Evolutionary conservation across 179 eudicot species (phyloP).

Genomic region (Heliamphora pulchella): DNA sequence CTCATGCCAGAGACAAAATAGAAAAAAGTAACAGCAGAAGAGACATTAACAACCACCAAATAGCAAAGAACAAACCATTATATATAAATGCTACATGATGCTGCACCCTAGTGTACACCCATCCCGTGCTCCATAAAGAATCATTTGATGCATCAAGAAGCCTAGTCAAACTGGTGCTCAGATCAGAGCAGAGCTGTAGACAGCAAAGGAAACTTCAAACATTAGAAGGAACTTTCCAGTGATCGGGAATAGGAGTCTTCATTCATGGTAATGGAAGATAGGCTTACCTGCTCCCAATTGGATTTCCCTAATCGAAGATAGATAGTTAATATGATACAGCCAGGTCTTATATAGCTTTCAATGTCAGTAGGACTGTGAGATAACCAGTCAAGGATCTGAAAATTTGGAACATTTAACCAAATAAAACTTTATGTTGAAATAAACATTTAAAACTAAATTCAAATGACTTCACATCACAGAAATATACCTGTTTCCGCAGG

Average conservation of each 20-base stretch:
- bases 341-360: conserved; percentile 91
- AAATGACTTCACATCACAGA: not conserved
- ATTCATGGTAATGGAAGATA: conserved; percentile 13
- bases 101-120: conserved; percentile 70
- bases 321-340: conserved; percentile 74
- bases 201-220: not conserved
- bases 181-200: conserved; percentile 59
- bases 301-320: conserved; percentile 62
- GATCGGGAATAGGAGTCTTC: not conserved
- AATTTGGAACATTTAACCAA: conserved; percentile 1
- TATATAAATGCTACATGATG: conserved; percentile 57
- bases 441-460: not conserved
- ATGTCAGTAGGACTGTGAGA: conserved; percentile 79
- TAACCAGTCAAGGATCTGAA: conserved; percentile 86
- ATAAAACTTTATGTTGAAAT: not conserved
- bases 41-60: not conserved
- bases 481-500: conserved; percentile 70
- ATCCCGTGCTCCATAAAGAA: conserved; percentile 83
- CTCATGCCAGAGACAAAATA: not conserved
- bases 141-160: conserved; percentile 59
- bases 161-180: conserved; percentile 53
- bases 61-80: conserved; percentile 46
- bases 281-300: conserved; percentile 73
- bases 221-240: not conserved
- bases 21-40: not conserved